Conservation (phyloP, 148 eudicot species). For the Camellia japonica region DNA sequence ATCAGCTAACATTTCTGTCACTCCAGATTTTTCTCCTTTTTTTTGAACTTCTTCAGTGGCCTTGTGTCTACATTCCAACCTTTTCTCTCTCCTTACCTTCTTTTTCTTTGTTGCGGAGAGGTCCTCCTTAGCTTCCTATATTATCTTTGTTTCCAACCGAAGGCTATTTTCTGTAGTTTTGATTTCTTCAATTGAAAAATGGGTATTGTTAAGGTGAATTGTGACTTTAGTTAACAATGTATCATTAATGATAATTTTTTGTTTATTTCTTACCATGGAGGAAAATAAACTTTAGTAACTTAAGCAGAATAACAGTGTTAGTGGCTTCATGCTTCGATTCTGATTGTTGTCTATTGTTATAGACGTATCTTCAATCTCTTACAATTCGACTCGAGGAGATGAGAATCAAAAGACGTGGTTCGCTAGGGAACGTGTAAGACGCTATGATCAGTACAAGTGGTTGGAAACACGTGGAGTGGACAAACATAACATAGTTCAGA, state of each 20-base stretch:
- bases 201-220: not conserved
- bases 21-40: not conserved
- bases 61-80: not conserved
- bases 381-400: slow-evolving; percentile 90
- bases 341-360: slow-evolving; percentile 19
- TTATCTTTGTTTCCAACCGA: not conserved
- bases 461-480: slow-evolving; percentile 91
- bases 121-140: not conserved
- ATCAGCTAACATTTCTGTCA: not conserved
- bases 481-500: slow-evolving; percentile 75
- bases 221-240: not conserved
- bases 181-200: not conserved
- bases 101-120: not conserved
- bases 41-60: not conserved
- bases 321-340: slow-evolving; percentile 6
- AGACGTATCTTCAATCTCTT: slow-evolving; percentile 92
- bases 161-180: not conserved
- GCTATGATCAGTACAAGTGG: slow-evolving; percentile 95
- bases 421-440: slow-evolving; percentile 84
- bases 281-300: not conserved
- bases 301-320: slow-evolving; percentile 5
- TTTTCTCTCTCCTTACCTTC: not conserved
- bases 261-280: slow-evolving; percentile 11
- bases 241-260: not conserved
- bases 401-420: slow-evolving; percentile 95